These are phyloP conservation scores for Cyberlindnera bimundalis DNA, from an alignment of 805 yeast species.

Conservation along the genomic window DNA sequence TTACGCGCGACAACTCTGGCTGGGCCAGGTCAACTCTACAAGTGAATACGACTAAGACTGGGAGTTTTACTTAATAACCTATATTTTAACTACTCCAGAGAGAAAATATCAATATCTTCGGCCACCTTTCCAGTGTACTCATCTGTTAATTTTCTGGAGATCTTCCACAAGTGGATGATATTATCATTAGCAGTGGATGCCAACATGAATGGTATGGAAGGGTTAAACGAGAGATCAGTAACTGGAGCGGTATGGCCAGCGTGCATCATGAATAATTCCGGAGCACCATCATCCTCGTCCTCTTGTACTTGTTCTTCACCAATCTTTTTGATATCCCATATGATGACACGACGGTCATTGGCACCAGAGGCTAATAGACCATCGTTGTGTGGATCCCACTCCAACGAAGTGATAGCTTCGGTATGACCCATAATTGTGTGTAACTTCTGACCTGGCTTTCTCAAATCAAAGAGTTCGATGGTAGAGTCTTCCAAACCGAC, in stretches of 20 bases:
- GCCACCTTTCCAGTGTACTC: constrained; percentile 20
- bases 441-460: constrained; percentile 45
- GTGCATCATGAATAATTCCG: constrained; percentile 87
- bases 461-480: constrained; percentile 60
- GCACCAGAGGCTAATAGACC: constrained; percentile 77
- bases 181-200: constrained; percentile 52
- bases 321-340: constrained; percentile 77
- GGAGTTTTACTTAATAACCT: not conserved
- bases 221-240: constrained; percentile 69
- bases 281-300: constrained; percentile 88
- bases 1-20: too few species aligned
- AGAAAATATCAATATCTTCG: constrained; percentile 22
- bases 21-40: too few species aligned
- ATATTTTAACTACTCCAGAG: constrained; percentile 19
- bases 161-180: constrained; percentile 44
- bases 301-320: constrained; percentile 86
- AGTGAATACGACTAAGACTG: too few species aligned
- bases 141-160: constrained; percentile 35
- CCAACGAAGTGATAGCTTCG: constrained; percentile 64
- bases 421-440: constrained; percentile 83
- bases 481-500: constrained; percentile 69
- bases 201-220: constrained; percentile 67
- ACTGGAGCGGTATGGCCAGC: constrained; percentile 85
- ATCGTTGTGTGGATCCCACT: constrained; percentile 75
- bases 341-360: constrained; percentile 68